Conservation (phyloP, 78 protist species). For the Goniomonas avonlea region DNA sequence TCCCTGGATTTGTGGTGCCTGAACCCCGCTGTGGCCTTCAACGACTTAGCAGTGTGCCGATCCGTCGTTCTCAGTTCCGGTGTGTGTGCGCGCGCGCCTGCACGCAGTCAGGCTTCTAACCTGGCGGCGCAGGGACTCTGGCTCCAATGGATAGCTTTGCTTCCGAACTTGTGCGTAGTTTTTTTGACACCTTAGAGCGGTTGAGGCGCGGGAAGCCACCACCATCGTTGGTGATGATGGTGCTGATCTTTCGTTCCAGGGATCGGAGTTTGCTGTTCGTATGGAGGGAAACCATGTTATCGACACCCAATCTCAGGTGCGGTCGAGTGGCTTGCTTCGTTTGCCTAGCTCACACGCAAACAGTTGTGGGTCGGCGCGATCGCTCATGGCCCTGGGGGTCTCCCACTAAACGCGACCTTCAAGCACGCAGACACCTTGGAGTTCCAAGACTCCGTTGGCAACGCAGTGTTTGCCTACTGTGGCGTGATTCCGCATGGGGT, state of each 20-base stretch:
- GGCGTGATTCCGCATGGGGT: slow-evolving; percentile 28
- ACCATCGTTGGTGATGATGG: too few relatives aligned
- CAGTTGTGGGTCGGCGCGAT: not conserved
- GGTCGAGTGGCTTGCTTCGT: too few relatives aligned
- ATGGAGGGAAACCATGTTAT: slow-evolving; percentile 36
- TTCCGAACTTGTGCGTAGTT: slow-evolving; percentile 31
- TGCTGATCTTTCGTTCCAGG: too few relatives aligned
- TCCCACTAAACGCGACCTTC: not conserved
- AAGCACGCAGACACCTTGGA: not conserved
- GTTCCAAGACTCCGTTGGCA: slow-evolving; percentile 36
- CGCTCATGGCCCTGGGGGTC: not conserved
- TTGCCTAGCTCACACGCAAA: not conserved
- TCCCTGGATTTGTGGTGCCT: slow-evolving; percentile 40
- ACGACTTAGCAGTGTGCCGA: not conserved
- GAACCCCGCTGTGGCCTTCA: slow-evolving; percentile 36
- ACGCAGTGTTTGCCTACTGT: not conserved
- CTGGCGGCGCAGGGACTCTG: too few relatives aligned
- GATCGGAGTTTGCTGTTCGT: not conserved
- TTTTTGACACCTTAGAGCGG: too few relatives aligned
- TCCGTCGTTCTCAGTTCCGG: not conserved
- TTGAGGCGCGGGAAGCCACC: too few relatives aligned
- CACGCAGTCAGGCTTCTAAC: too few relatives aligned
- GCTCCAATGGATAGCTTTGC: slow-evolving; percentile 26
- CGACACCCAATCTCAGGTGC: too few relatives aligned
- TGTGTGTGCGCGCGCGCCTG: too few relatives aligned